Conservation (phyloP, 306 rosid genomes). For the Cucumis melo region DNA sequence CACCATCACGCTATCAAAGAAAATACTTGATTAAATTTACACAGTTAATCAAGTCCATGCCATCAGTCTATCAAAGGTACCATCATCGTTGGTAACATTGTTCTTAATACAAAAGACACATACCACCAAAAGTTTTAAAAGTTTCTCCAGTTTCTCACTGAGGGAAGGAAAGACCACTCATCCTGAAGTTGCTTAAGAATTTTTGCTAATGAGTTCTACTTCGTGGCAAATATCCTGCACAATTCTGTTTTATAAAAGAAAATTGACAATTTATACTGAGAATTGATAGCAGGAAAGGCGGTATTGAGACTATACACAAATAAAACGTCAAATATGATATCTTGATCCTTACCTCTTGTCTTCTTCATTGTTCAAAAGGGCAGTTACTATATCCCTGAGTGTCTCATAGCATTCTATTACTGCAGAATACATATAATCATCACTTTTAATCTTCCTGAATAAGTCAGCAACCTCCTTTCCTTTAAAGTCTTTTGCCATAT, state of each 20-base stretch:
- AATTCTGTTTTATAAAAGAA: constrained; percentile 35
- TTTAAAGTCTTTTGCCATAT: constrained; percentile 92
- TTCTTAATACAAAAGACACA: not conserved
- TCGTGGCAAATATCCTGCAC: constrained; percentile 22
- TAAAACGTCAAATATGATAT: not conserved
- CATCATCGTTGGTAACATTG: not conserved
- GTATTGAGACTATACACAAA: not conserved
- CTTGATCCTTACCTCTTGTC: constrained; percentile 51
- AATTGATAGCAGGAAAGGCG: not conserved
- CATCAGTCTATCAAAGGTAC: not conserved
- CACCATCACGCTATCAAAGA: constrained; percentile 41
- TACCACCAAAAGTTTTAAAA: constrained; percentile 58
- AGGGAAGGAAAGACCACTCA: constrained; percentile 74
- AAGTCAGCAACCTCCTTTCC: constrained; percentile 63
- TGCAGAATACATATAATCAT: constrained; percentile 73
- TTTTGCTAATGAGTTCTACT: constrained; percentile 6
- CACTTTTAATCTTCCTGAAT: constrained; percentile 52
- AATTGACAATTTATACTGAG: not conserved
- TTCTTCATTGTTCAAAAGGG: constrained; percentile 33
- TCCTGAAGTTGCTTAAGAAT: constrained; percentile 52
- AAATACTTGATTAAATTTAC: constrained; percentile 7
- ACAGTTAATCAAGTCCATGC: constrained; percentile 3
- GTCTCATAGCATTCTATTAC: constrained; percentile 89
- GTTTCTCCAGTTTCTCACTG: constrained; percentile 75
- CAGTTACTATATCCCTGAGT: constrained; percentile 41